Evolutionary conservation across 108 stramenopile genomes (phyloP).

Genomic region (Conticribra weissflogii): DNA sequence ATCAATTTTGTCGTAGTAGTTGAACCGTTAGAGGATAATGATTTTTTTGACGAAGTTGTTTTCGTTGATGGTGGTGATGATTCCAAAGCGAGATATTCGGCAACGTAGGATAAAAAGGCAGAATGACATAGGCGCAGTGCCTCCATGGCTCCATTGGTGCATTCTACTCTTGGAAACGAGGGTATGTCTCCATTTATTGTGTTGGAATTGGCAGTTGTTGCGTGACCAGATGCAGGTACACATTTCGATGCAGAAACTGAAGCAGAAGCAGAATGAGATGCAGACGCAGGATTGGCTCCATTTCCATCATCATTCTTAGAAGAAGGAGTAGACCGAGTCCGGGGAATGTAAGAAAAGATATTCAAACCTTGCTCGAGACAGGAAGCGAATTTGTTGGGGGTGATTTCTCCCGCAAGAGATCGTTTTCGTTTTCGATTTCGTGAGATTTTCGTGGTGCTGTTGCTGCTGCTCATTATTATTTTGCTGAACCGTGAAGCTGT

Average conservation of each 20-base stretch:
- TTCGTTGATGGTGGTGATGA: constrained; percentile 1
- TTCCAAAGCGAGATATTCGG: constrained; percentile 3
- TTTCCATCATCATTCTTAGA: background rate
- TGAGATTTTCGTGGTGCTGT: no score
- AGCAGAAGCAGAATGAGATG: background rate
- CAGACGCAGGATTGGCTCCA: background rate
- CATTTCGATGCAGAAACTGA: background rate
- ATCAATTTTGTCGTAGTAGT: constrained; percentile 8
- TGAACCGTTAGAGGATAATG: constrained; percentile 2
- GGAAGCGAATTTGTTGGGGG: constrained; percentile 19
- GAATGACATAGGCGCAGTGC: constrained; percentile 26
- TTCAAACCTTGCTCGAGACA: constrained; percentile 19
- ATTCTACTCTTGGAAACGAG: constrained; percentile 7
- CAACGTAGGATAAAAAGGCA: constrained; percentile 7
- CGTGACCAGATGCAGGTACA: background rate
- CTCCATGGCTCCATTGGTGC: constrained; percentile 38
- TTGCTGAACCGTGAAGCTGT: no score
- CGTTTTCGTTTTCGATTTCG: no score
- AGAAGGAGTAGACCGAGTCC: background rate
- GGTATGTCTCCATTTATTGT: background rate
- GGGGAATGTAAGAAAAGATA: constrained; percentile 5
- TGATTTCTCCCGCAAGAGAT: constrained; percentile 12
- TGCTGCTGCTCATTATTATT: no score
- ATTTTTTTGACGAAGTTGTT: constrained; percentile 4
- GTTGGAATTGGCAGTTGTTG: background rate